Base-by-base conservation (phyloP, 2,329 filamentous ascomycete genomes). In the Sclerotinia spermophila region DNA sequence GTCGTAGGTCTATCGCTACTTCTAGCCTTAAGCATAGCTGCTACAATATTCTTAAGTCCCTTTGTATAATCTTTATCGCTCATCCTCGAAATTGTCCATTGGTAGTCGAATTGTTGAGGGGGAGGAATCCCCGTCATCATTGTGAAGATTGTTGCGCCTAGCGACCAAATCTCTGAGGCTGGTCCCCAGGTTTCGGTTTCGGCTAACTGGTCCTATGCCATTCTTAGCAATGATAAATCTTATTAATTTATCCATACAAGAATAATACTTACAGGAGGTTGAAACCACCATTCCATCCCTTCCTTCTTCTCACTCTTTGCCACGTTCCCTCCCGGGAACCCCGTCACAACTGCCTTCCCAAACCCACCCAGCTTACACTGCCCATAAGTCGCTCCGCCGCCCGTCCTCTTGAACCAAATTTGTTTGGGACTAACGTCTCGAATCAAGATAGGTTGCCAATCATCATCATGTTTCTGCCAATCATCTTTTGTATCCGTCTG, bases 401-500 rank as follows among this genome's bases (percentile, higher is more conserved):
- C 79, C 48, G 85, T 82, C 67, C 84, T 81, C 76, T 84, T 81
- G 74, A 88, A 82, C 76, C 83, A 85, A 68, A 88, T 82, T 74
- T 85, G 85, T n/a, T 74, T 74, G 0, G 85, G 81, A 65, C 71
- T 77, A 56, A 88, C 81, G 53, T 82, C 80, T 17, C 84, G 81
- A 72, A 87, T 86, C 56, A 88, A 76, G 44, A 87, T 82, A 0
- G 85, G 82, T 70, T 83, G 79, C 86, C 86, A 88, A 70, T 85
- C 82, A 17, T 75, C 71, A 70, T 84, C 80, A 33, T 77, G 73
- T 33, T 71, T 71, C 5, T 61, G 64, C 73, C 72, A 77, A 56
- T 77, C 74, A 8, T 73, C 74, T 1, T 70, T 71, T 0, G 74
- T 75, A 21, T 65, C 70, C 15, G 74, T 76, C 56, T 77, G 73